A percentile compares a stretch with the other conserved stretches of the same genome.
Conservation (phyloP, 2,329 filamentous ascomycete genomes). For the Rutstroemia sp. region DNA sequence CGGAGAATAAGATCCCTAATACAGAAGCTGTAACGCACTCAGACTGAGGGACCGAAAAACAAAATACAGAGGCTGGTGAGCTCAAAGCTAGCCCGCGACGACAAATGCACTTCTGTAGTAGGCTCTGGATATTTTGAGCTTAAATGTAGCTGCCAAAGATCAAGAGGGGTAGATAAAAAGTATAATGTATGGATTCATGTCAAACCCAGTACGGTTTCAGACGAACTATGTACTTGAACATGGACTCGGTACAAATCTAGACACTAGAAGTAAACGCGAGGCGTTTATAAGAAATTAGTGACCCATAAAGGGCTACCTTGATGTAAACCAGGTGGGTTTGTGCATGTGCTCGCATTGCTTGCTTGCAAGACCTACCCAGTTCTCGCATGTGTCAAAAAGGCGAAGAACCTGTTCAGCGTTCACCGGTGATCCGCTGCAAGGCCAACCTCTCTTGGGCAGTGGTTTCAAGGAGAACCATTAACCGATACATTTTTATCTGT, state of each 20-base stretch:
- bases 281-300: slow-evolving; percentile 9
- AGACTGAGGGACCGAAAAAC: too few relatives aligned
- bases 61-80: too few relatives aligned
- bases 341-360: slow-evolving; percentile 1
- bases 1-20: background rate
- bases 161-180: background rate
- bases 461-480: slow-evolving; percentile 3
- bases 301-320: slow-evolving; percentile 2
- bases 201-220: background rate
- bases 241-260: background rate
- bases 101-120: too few relatives aligned
- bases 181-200: slow-evolving; percentile 1
- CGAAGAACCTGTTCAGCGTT: background rate
- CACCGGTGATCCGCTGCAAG: slow-evolving; percentile 6
- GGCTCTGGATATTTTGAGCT: background rate
- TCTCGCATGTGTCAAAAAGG: background rate
- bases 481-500: slow-evolving; percentile 5
- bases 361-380: background rate
- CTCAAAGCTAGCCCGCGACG: too few relatives aligned
- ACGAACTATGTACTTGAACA: background rate
- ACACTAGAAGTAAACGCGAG: slow-evolving; percentile 2
- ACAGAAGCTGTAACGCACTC: background rate
- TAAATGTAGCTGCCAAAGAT: background rate
- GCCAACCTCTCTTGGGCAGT: slow-evolving; percentile 1
- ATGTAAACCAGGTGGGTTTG: slow-evolving; percentile 2